A percentile compares a stretch with the other conserved stretches of the same genome.
Evolutionary conservation across 164 flowering plant species (phyloP).

Genomic region (Piper longum): DNA sequence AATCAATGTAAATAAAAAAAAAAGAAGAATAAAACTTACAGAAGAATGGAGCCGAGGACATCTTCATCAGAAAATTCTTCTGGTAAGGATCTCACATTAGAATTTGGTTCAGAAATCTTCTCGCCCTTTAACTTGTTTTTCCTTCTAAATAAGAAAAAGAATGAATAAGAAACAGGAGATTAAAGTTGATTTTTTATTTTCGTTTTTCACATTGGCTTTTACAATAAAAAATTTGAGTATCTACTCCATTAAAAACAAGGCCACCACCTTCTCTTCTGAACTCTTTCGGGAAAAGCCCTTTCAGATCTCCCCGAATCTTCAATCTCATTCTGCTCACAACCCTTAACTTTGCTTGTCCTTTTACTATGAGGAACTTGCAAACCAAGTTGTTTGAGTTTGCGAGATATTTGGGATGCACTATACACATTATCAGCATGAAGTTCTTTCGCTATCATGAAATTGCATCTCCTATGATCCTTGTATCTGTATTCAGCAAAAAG

Average conservation of each 20-base stretch:
- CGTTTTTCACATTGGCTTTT: neutral
- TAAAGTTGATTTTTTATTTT: neutral
- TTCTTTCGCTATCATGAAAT: slow-evolving; percentile 72
- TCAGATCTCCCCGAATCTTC: slow-evolving; percentile 13
- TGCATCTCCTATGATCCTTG: slow-evolving; percentile 68
- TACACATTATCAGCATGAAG: slow-evolving; percentile 40
- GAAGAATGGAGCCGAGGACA: neutral
- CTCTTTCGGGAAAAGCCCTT: slow-evolving; percentile 40
- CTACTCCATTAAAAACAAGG: too few species aligned
- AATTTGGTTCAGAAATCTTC: neutral
- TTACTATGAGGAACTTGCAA: slow-evolving; percentile 30
- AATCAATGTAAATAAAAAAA: neutral
- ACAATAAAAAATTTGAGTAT: neutral
- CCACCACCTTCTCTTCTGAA: slow-evolving; percentile 31
- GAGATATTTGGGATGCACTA: slow-evolving; percentile 59
- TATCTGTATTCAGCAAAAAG: slow-evolving; percentile 32
- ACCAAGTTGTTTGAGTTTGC: slow-evolving; percentile 78
- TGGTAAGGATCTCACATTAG: neutral
- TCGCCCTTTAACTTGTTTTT: neutral
- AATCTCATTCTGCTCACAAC: slow-evolving; percentile 22
- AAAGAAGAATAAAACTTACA: neutral
- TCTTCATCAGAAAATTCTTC: neutral
- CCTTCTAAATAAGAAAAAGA: neutral
- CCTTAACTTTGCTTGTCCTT: slow-evolving; percentile 14
- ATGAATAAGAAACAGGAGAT: neutral